Base-by-base conservation (phyloP, 148 eudicot species). In the Cornus suecica region DNA sequence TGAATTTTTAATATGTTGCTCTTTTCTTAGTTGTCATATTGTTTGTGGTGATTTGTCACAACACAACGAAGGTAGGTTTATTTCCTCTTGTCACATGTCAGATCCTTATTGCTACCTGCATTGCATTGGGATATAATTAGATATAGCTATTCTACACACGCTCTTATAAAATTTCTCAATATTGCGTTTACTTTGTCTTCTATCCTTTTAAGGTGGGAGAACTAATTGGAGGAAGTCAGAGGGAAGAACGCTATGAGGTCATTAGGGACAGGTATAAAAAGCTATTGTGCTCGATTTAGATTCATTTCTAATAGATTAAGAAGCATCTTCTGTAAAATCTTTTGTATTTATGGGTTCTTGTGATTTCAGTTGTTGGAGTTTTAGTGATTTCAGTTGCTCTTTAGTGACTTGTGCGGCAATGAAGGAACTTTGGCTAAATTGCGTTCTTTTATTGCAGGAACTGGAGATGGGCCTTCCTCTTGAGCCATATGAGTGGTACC, bases 401-500 rank as follows among this genome's bases (percentile, higher is more conserved):
- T 37, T 37, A 58, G n/a, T 58, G 24, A 58, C 24, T 58, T 58
- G 62, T 4, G 24, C 22, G n/a, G 23, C 23, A 1, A 58, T n/a
- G 1, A 58, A 58, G 54, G 54, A 48, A 48, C 0, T 48, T 22
- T 58, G 9, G n/a, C 20, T 5, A 58, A 6, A 15, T 20, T 16
- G 26, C 18, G 24, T 18, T 29, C 2, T 32, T 60, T 24, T 22
- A 25, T 66, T 86, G 82, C 90, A 94, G 99, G 89, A 93, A 76
- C 28, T 70, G 60, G 99, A 93, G 73, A 86, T 91, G 97, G 94
- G 92, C 63, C 87, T 95, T 71, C 98, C 99, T 9, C 76, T 90
- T 30, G 97, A 95, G 74, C 94, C 94, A 70, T 95, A 95, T 15
- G 87, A 95, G 78, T 95, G 99, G 99, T 95, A 95, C 86, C 93